Evolutionary conservation across 164 flowering plant species (phyloP), one percentile per base, ranked within the genome.

Genomic region (Taxillus chinensis): DNA sequence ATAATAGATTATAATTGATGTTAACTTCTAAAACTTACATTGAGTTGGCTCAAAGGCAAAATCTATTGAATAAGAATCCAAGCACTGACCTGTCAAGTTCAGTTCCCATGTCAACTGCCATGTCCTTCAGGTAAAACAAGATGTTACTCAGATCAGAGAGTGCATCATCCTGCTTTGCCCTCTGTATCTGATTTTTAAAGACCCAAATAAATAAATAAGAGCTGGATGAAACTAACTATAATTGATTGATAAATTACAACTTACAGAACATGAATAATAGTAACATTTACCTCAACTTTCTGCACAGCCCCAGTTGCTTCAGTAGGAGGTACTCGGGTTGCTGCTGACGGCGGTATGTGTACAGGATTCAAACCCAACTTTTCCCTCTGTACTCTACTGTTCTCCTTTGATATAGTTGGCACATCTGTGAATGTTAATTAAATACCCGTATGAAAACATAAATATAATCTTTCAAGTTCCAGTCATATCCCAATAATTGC

Each of bases 61-160:
- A 13, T 14, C 8, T 3, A 8, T 13, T 17, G 5, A 54, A 52
- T 37, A 64, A 40, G 17, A 11, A 17, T 39, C 27, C 48, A 55
- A 55, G 13, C n/a, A 61, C 75, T 66, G 46, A 90, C 95, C 83
- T 79, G 55, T 84, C 83, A 55, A 87, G 63, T 71, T 90, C 97
- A 41, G 78, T 55, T 62, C 95, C 97, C 97, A 90, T 90, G 69
- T 87, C 92, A 17, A 74, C 65, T 2, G 97, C 97, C 97, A 90
- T 90, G 58, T 60, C 65, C 85, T 87, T 90, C 62, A 90, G 76
- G 52, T 90, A 92, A 45, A 83, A 89, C 74, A 90, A 73, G 12
- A 90, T 74, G 55, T 82, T 69, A 66, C 95, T 90, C 40, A 90
- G 68, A 53, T 90, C 95, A 12, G 81, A 73, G 3, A 90, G 78